These are phyloP conservation scores for Lecanicillium sp. DNA, from an alignment of 2,329 filamentous ascomycete genomes.

Conservation along the genomic window DNA sequence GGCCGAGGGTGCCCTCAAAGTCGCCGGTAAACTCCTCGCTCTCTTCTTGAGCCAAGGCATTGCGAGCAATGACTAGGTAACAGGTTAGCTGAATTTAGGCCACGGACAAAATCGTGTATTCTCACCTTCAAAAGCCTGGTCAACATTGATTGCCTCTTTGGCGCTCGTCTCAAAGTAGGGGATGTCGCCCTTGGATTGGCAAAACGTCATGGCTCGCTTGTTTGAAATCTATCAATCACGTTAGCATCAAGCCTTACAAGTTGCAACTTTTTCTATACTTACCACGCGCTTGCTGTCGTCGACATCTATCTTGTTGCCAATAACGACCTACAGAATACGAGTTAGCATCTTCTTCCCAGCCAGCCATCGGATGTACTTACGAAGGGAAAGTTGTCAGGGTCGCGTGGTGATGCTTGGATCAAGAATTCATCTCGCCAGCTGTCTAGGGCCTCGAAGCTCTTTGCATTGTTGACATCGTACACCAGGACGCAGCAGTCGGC, in stretches of 20 bases:
- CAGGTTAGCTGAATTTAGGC: conserved; percentile 4
- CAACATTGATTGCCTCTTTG: conserved; percentile 97
- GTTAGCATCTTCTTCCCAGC: not conserved
- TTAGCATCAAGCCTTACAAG: conserved; percentile 6
- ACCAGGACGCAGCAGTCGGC: conserved; percentile 97
- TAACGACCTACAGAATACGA: conserved; percentile 58
- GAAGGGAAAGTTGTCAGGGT: conserved; percentile 96
- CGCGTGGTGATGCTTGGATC: conserved; percentile 91
- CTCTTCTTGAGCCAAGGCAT: conserved; percentile 92
- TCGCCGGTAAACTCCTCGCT: conserved; percentile 96
- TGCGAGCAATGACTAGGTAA: conserved; percentile 77
- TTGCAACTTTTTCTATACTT: conserved; percentile 16
- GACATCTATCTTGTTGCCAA: conserved; percentile 98
- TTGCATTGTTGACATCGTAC: conserved; percentile 98
- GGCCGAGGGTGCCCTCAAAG: conserved; percentile 96
- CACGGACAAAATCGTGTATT: not conserved
- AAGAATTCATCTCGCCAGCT: conserved; percentile 98
- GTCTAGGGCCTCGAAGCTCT: conserved; percentile 97
- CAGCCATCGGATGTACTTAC: conserved; percentile 46
- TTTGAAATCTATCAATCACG: conserved; percentile 65
- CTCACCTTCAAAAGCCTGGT: conserved; percentile 63
- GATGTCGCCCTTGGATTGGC: conserved; percentile 93
- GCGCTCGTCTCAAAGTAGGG: conserved; percentile 99
- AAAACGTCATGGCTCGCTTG: conserved; percentile 95
- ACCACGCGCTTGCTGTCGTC: conserved; percentile 95